phyloP scores from a whole-genome alignment of 495 filamentous ascomycete genomes.

The Chaetomium tenue region DNA sequence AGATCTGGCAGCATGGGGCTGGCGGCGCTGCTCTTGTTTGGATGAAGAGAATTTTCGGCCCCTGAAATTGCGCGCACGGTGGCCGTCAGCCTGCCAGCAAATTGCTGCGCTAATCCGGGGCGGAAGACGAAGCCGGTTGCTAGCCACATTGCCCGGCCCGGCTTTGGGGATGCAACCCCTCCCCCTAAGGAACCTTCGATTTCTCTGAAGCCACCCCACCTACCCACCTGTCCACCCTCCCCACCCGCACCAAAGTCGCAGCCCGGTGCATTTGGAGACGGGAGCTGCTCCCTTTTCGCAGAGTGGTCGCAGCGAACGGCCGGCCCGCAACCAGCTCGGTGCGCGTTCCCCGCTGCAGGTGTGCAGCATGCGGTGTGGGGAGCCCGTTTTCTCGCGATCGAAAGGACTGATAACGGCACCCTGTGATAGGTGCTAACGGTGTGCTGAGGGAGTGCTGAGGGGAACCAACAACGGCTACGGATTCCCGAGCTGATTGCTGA shows the following conservation, averaged over 20 bases:
- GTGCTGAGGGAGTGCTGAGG: constrained; percentile 5
- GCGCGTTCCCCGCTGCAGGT: constrained; percentile 7
- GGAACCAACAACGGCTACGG: constrained; percentile 3
- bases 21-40: constrained; percentile 1
- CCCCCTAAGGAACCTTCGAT: constrained; percentile 27
- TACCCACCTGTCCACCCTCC: constrained; percentile 12
- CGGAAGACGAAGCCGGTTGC: constrained; percentile 29
- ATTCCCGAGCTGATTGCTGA: constrained; percentile 17
- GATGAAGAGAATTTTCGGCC: constrained; percentile 22
- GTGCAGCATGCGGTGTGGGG: constrained; percentile 11
- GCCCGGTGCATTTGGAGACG: constrained; percentile 19
- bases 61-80: constrained; percentile 30
- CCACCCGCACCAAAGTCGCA: constrained; percentile 10
- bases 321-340: constrained; percentile 15
- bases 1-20: not conserved
- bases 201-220: constrained; percentile 10
- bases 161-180: constrained; percentile 27
- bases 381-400: constrained; percentile 5
- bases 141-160: constrained; percentile 27
- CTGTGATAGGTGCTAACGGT: not conserved
- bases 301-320: constrained; percentile 12
- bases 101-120: constrained; percentile 35
- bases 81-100: constrained; percentile 23
- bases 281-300: constrained; percentile 16
- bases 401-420: constrained; percentile 3